Evolutionary conservation across 257 asterid genomes (phyloP).

Genomic region (Paulownia fortunei): DNA sequence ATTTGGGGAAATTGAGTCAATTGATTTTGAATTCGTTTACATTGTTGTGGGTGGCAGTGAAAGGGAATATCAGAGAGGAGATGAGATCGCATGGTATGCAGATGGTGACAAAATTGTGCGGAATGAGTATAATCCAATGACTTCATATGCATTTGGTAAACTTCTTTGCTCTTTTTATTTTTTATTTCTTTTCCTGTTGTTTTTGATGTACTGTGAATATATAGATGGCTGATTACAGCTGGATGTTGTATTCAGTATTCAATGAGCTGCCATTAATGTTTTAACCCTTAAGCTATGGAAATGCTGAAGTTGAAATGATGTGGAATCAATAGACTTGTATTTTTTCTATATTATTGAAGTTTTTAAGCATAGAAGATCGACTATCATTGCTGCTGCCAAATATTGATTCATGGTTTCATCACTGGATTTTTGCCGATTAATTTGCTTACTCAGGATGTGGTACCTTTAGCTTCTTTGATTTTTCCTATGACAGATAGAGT

Average conservation of each 20-base stretch:
- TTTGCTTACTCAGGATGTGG: conserved; percentile 21
- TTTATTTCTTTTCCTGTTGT: background rate
- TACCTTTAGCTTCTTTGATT: conserved; percentile 3
- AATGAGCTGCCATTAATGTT: conserved; percentile 26
- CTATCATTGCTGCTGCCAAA: background rate
- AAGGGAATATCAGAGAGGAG: conserved; percentile 87
- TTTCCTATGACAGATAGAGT: conserved; percentile 68
- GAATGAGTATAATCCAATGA: conserved; percentile 76
- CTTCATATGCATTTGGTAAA: conserved; percentile 90
- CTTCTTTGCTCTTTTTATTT: conserved; percentile 12
- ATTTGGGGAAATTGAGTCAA: conserved; percentile 33
- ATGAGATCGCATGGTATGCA: conserved; percentile 87
- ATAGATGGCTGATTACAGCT: conserved; percentile 20
- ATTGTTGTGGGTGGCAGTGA: conserved; percentile 56
- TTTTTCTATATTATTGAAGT: conserved; percentile 14
- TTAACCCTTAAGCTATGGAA: conserved; percentile 14
- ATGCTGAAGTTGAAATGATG: conserved; percentile 7
- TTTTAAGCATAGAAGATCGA: background rate
- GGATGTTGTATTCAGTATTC: conserved; percentile 21
- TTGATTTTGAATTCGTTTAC: conserved; percentile 35
- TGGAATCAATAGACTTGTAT: conserved; percentile 10
- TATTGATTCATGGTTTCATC: conserved; percentile 19
- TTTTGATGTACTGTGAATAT: background rate
- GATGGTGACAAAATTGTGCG: conserved; percentile 89
- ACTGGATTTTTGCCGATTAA: conserved; percentile 7